Evolutionary conservation across 345 rosid species (phyloP).

Genomic region (Luvunga scandens): DNA sequence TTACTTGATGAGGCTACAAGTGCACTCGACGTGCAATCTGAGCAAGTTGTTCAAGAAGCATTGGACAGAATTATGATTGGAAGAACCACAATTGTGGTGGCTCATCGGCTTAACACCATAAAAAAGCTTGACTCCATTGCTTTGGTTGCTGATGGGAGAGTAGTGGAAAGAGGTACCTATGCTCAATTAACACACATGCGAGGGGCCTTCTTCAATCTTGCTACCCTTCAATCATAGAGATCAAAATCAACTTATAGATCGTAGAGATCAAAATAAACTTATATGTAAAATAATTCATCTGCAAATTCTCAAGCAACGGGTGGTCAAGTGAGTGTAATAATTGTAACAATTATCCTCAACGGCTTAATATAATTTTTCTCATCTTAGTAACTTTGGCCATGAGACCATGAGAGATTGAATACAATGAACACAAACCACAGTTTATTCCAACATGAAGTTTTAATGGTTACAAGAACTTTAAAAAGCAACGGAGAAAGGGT

Average conservation of each 20-base stretch:
- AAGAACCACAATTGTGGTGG: slow-evolving; percentile 64
- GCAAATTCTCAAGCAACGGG: neutral
- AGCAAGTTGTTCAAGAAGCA: slow-evolving; percentile 71
- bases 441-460: too few relatives aligned
- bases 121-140: slow-evolving; percentile 60
- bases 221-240: slow-evolving; percentile 31
- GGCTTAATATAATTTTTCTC: too few relatives aligned
- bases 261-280: neutral
- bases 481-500: too few relatives aligned
- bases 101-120: slow-evolving; percentile 77
- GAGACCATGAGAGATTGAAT: neutral
- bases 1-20: slow-evolving; percentile 83
- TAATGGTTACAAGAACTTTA: too few relatives aligned
- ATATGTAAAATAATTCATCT: neutral
- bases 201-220: slow-evolving; percentile 64
- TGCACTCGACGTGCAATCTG: slow-evolving; percentile 77
- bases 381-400: too few relatives aligned
- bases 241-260: neutral
- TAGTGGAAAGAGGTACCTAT: slow-evolving; percentile 59
- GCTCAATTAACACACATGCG: slow-evolving; percentile 43
- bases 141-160: slow-evolving; percentile 58
- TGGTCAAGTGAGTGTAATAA: too few relatives aligned
- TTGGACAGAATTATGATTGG: slow-evolving; percentile 66
- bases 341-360: too few relatives aligned
- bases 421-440: neutral